Conservation (phyloP, 202 grass and related monocot genomes). For the Panicum hallii region DNA sequence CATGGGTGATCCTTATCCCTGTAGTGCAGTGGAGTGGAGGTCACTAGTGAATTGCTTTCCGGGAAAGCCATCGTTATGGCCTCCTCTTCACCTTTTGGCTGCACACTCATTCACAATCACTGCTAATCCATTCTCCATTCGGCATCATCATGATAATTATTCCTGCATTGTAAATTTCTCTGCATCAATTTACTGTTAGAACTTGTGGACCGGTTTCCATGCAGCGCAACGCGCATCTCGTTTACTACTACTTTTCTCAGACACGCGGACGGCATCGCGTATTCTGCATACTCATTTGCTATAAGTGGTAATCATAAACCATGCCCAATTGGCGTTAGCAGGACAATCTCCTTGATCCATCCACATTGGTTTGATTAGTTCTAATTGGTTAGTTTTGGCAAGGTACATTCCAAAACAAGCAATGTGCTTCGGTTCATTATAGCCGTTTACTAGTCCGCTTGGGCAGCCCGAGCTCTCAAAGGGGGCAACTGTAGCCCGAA, state of each 20-base stretch:
- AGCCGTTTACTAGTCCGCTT: slow-evolving; percentile 9
- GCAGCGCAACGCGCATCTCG: neutral
- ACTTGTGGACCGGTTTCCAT: neutral
- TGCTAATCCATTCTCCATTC: slow-evolving; percentile 37
- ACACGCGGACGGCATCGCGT: neutral
- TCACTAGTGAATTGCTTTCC: slow-evolving; percentile 34
- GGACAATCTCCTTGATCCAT: slow-evolving; percentile 32
- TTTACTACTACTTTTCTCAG: neutral
- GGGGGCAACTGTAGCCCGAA: neutral
- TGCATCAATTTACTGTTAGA: neutral
- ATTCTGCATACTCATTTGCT: slow-evolving; percentile 22
- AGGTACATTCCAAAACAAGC: slow-evolving; percentile 48
- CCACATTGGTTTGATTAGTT: neutral
- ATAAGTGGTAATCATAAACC: slow-evolving; percentile 52
- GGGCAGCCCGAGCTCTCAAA: slow-evolving; percentile 35
- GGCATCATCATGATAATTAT: slow-evolving; percentile 35
- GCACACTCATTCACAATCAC: slow-evolving; percentile 44
- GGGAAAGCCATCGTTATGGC: slow-evolving; percentile 45
- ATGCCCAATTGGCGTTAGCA: slow-evolving; percentile 25
- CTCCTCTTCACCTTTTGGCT: slow-evolving; percentile 31
- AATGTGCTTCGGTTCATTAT: slow-evolving; percentile 12
- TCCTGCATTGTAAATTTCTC: neutral
- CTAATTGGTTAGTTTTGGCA: slow-evolving; percentile 6
- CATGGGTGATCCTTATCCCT: neutral
- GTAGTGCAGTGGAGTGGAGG: neutral